Evolutionary conservation across 164 flowering plant species (phyloP).

Genomic region (Kalanchoe fedtschenkoi): DNA sequence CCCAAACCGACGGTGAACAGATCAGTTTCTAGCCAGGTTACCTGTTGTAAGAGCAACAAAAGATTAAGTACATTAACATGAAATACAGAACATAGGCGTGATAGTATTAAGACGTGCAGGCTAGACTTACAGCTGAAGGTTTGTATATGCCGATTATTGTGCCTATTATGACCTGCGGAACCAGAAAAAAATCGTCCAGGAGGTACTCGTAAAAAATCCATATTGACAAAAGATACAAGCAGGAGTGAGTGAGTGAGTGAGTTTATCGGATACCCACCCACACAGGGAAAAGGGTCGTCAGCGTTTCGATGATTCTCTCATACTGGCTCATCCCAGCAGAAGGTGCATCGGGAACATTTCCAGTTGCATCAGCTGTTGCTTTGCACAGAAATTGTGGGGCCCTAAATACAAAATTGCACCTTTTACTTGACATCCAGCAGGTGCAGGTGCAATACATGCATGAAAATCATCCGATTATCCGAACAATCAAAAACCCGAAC

Average conservation of each 20-base stretch:
- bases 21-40: constrained; percentile 92
- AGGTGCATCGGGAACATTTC: constrained; percentile 46
- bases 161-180: constrained; percentile 73
- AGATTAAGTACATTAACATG: neutral
- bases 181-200: constrained; percentile 5
- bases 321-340: constrained; percentile 47
- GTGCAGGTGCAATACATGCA: neutral
- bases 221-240: neutral
- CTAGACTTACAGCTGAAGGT: constrained; percentile 63
- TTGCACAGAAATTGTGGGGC: constrained; percentile 36
- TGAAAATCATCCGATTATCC: neutral
- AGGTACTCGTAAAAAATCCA: neutral
- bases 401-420: constrained; percentile 23
- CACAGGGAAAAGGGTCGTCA: constrained; percentile 88
- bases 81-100: neutral
- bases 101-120: neutral
- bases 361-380: constrained; percentile 55
- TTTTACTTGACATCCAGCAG: neutral
- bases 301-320: constrained; percentile 69
- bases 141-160: constrained; percentile 84
- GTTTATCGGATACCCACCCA: constrained; percentile 54
- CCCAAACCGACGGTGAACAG: constrained; percentile 89
- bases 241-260: constrained; percentile 3
- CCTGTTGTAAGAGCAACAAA: constrained; percentile 33
- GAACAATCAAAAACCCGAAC: constrained; percentile 2